Evolutionary conservation across 2,329 filamentous ascomycete genomes (phyloP).

Genomic region (Cyclaneusma minus): DNA sequence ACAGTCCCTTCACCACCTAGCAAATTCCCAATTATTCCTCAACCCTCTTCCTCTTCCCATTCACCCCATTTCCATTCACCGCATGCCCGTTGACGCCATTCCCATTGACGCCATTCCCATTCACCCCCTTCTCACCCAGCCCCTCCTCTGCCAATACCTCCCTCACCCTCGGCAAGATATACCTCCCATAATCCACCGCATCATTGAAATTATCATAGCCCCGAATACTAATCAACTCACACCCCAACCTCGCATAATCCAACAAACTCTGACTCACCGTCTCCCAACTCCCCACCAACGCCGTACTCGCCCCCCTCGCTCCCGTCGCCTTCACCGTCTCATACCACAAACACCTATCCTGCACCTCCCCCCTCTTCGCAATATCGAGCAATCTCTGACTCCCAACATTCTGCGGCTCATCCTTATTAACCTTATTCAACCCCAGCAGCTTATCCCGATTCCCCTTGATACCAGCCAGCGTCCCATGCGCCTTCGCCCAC

Average conservation of each 20-base stretch:
- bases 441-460: slow-evolving; percentile 25
- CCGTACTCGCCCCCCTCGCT: slow-evolving; percentile 41
- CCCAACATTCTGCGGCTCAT: slow-evolving; percentile 39
- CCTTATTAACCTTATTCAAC: slow-evolving; percentile 14
- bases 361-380: slow-evolving; percentile 36
- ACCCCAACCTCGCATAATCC: slow-evolving; percentile 40
- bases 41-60: too few species aligned
- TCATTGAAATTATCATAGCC: slow-evolving; percentile 47
- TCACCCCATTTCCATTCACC: too few species aligned
- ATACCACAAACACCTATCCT: slow-evolving; percentile 47
- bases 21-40: too few species aligned
- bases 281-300: slow-evolving; percentile 36
- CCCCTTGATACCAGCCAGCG: slow-evolving; percentile 31
- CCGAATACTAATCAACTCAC: slow-evolving; percentile 41
- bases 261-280: slow-evolving; percentile 37
- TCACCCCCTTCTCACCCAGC: slow-evolving; percentile 11
- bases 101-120: too few species aligned
- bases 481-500: slow-evolving; percentile 43
- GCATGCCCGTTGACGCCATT: too few species aligned
- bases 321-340: slow-evolving; percentile 45
- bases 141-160: slow-evolving; percentile 18
- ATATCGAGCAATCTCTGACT: slow-evolving; percentile 43
- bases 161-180: slow-evolving; percentile 34
- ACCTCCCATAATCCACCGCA: slow-evolving; percentile 41
- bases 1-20: too few species aligned